These are phyloP conservation scores for Apium graveolens DNA, from an alignment of 129 eudicot genomes.

Conservation along the genomic window DNA sequence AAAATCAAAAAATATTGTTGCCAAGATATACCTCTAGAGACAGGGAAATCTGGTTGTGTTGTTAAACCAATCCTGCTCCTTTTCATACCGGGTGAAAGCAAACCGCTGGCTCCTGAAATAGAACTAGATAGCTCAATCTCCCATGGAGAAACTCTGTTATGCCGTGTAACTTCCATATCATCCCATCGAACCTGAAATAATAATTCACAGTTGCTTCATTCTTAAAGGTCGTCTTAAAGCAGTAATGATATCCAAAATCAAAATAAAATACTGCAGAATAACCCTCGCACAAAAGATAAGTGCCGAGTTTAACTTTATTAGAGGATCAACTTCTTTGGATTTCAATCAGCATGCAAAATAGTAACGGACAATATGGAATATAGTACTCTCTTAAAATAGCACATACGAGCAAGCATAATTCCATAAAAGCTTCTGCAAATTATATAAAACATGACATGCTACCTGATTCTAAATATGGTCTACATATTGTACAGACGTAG, in stretches of 20 bases:
- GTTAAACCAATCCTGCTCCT: constrained; percentile 51
- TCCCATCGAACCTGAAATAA: constrained; percentile 87
- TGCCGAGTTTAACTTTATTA: background rate
- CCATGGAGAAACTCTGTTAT: constrained; percentile 92
- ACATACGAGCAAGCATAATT: background rate
- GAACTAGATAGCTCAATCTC: constrained; percentile 79
- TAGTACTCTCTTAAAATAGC: background rate
- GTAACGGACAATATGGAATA: background rate
- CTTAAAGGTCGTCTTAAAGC: background rate
- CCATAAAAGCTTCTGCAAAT: background rate
- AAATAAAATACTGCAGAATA: background rate
- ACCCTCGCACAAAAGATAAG: background rate
- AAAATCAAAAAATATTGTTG: background rate
- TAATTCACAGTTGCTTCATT: background rate
- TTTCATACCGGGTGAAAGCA: constrained; percentile 46
- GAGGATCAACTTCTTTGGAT: background rate
- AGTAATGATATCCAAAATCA: background rate
- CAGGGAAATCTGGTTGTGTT: constrained; percentile 40
- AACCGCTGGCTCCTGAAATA: constrained; percentile 40
- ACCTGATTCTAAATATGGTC: background rate
- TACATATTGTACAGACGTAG: background rate
- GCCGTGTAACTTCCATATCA: constrained; percentile 43
- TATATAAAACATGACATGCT: background rate
- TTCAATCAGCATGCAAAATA: background rate
- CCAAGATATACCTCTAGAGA: constrained; percentile 38